A percentile compares a stretch with the other conserved stretches of the same genome.
Evolutionary conservation across 192 early-diverging fungal genomes (phyloP).

Genomic region (Coemansia sp.): DNA sequence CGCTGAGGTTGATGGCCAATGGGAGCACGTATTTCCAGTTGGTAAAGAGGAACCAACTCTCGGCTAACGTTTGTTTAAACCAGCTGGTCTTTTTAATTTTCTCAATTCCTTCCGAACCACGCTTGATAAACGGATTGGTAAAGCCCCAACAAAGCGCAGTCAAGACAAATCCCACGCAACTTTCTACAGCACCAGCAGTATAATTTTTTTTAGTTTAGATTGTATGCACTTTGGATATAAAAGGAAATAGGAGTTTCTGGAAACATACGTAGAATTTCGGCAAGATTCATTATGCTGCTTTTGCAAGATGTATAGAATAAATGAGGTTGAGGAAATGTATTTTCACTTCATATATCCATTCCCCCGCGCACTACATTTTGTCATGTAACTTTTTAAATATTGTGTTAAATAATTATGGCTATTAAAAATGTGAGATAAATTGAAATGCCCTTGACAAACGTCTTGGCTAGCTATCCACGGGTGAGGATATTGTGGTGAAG

Average conservation of each 20-base stretch:
- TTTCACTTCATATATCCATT: no score
- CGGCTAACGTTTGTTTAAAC: slow-evolving; percentile 63
- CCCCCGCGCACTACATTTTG: no score
- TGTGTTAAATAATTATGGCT: no score
- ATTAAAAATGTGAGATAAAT: no score
- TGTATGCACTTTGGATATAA: neutral
- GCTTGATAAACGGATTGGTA: slow-evolving; percentile 96
- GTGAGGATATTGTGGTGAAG: no score
- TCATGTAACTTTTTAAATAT: no score
- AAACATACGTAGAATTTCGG: slow-evolving; percentile 1
- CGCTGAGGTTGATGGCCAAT: slow-evolving; percentile 85
- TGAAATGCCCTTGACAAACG: no score
- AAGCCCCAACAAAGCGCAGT: slow-evolving; percentile 94
- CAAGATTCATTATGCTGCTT: neutral
- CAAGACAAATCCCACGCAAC: slow-evolving; percentile 53
- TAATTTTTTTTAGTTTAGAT: neutral
- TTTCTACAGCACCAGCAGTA: slow-evolving; percentile 29
- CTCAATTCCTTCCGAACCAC: slow-evolving; percentile 82
- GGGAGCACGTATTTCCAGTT: slow-evolving; percentile 92
- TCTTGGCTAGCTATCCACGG: no score
- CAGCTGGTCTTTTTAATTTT: slow-evolving; percentile 62
- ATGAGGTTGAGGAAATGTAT: neutral
- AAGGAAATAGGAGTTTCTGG: neutral
- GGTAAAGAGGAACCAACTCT: slow-evolving; percentile 76
- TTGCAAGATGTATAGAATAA: neutral